Evolutionary conservation across 106 monocot genomes (phyloP), one percentile per base, ranked within the genome.

Genomic region (Platanthera zijinensis): DNA sequence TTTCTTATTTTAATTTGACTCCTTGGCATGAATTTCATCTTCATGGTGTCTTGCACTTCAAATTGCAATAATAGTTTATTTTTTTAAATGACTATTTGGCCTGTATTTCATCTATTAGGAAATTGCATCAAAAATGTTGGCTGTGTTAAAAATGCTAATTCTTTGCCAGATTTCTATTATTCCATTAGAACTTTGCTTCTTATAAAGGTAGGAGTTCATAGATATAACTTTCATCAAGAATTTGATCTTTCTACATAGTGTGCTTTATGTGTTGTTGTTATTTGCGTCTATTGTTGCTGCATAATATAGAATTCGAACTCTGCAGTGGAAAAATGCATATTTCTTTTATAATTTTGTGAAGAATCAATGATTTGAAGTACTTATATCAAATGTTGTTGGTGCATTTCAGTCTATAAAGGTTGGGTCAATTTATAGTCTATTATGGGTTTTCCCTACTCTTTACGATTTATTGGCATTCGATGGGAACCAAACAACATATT

Each of bases 371-470:
- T 51, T 46, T 66, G 54, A 77, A 79, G 86, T 85, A 15, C 48
- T 71, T n/a, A n/a, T 77, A 56, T 64, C 84, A 12, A 86, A 94
- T 78, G 83, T 86, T 14, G 85, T 82, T 74, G 86, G 82, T 51
- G 72, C 86, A 70, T 92, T 99, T 72, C 86, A 94, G 72, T 82
- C 91, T 4, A n/a, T n/a, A n/a, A n/a, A n/a, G n/a, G n/a, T n/a
- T n/a, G n/a, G n/a, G n/a, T n/a, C n/a, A n/a, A n/a, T 51, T 4
- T 18, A 15, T 17, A 1, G 21, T 75, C 71, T 57, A 50, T 50
- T 8, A 19, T 9, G 5, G 69, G 3, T 39, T n/a, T n/a, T n/a
- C n/a, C n/a, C n/a, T n/a, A n/a, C n/a, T n/a, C n/a, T n/a, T n/a
- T n/a, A n/a, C n/a, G n/a, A n/a, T n/a, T n/a, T n/a, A n/a, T n/a